Conservation (phyloP, 495 filamentous ascomycete genomes). For the Barbatosphaeria neglecta region DNA sequence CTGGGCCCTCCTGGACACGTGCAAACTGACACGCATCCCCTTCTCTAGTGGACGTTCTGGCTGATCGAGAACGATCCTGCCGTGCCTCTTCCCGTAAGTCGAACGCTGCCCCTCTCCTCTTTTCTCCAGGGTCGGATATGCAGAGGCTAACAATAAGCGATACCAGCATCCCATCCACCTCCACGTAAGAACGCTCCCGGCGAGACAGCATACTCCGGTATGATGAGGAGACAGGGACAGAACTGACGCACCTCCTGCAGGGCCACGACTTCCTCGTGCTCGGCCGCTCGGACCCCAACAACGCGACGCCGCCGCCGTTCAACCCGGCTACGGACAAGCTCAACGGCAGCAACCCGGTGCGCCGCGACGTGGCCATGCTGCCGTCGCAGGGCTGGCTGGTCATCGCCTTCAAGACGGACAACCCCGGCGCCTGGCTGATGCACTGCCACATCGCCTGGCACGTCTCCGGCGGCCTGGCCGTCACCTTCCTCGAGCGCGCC, state of each 20-base stretch:
- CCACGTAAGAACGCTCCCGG: constrained; percentile 9
- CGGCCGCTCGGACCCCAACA: constrained; percentile 19
- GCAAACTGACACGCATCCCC: not conserved
- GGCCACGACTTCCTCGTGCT: constrained; percentile 52
- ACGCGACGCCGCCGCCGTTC: constrained; percentile 18
- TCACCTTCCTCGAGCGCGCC: constrained; percentile 37
- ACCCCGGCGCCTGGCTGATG: constrained; percentile 45
- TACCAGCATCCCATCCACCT: constrained; percentile 33
- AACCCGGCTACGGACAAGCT: constrained; percentile 13
- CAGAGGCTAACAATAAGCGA: not conserved
- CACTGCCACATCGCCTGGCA: constrained; percentile 52
- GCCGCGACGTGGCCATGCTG: constrained; percentile 51
- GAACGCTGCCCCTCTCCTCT: not conserved
- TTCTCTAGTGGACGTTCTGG: constrained; percentile 35
- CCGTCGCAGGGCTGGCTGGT: constrained; percentile 30
- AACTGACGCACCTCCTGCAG: constrained; percentile 33
- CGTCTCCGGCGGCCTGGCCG: constrained; percentile 31
- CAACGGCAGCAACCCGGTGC: constrained; percentile 39
- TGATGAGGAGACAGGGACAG: not conserved
- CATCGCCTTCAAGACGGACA: constrained; percentile 44
- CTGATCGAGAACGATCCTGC: constrained; percentile 40
- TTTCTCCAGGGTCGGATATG: not conserved
- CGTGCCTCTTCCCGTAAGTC: constrained; percentile 12
- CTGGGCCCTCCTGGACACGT: too few species aligned
- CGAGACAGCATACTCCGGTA: not conserved